Evolutionary conservation across 2,329 filamentous ascomycete species (phyloP).

Genomic region (Hansfordia pulvinata): DNA sequence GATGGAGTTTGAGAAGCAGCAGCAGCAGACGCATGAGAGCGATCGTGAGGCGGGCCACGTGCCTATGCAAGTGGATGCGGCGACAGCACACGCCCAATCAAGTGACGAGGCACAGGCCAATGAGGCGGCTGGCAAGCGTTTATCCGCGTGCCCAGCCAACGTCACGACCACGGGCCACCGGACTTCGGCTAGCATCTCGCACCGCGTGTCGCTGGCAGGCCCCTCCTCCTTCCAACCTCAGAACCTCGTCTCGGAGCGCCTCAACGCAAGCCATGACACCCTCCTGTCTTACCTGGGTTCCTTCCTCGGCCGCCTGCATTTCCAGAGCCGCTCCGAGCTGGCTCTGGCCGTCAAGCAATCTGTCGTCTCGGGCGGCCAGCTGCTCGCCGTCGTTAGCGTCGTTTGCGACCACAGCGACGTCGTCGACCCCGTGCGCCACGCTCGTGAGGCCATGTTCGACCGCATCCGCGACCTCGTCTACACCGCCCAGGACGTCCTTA

Average conservation of each 20-base stretch:
- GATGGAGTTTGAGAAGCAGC: slow-evolving; percentile 29
- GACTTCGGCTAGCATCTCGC: slow-evolving; percentile 44
- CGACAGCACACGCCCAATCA: slow-evolving; percentile 21
- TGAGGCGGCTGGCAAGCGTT: slow-evolving; percentile 9
- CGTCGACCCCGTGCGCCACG: slow-evolving; percentile 51
- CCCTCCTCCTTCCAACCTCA: slow-evolving; percentile 49
- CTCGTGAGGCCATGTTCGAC: slow-evolving; percentile 65
- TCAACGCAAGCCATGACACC: slow-evolving; percentile 69
- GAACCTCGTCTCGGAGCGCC: slow-evolving; percentile 70
- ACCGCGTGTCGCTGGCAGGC: slow-evolving; percentile 65
- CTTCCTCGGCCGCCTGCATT: slow-evolving; percentile 78
- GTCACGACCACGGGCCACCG: slow-evolving; percentile 29
- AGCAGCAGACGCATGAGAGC: slow-evolving; percentile 15
- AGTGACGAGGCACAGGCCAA: slow-evolving; percentile 17
- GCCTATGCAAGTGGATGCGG: slow-evolving; percentile 28
- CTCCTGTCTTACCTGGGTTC: slow-evolving; percentile 86
- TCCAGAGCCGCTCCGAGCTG: slow-evolving; percentile 78
- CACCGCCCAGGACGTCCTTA: slow-evolving; percentile 68
- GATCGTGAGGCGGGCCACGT: too few species aligned
- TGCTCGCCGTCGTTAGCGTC: slow-evolving; percentile 68
- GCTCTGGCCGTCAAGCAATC: slow-evolving; percentile 73
- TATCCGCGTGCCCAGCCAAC: too few species aligned
- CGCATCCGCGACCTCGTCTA: slow-evolving; percentile 69
- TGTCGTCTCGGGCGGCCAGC: slow-evolving; percentile 64
- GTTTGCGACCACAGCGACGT: slow-evolving; percentile 67